A percentile compares a stretch with the other conserved stretches of the same genome.
These are phyloP conservation scores for Cylindrotheca closterium DNA, from an alignment of 108 stramenopile species.

Conservation along the genomic window DNA sequence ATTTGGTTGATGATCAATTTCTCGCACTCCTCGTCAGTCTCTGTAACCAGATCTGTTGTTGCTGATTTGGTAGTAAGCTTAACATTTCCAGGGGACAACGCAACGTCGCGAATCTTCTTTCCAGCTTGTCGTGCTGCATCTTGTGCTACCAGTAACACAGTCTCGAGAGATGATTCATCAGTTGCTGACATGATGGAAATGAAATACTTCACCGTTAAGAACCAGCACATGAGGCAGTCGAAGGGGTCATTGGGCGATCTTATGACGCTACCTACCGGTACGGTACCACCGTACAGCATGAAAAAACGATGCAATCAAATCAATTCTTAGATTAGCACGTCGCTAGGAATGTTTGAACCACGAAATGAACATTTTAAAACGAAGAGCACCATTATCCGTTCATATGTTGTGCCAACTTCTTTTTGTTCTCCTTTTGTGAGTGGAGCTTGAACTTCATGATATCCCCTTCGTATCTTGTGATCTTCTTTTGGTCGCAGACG, in stretches of 20 bases:
- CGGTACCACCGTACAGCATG: too few species aligned
- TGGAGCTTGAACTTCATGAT: constrained; percentile 95
- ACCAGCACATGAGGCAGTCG: too few species aligned
- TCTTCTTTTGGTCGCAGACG: constrained; percentile 91
- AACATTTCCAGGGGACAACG: not conserved
- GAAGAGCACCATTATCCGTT: too few species aligned
- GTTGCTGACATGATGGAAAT: too few species aligned
- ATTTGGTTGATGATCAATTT: constrained; percentile 36
- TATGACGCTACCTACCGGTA: too few species aligned
- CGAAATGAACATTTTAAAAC: too few species aligned
- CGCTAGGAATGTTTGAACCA: too few species aligned
- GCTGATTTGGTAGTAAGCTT: constrained; percentile 4
- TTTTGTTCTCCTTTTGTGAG: constrained; percentile 80
- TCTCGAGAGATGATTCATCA: not conserved
- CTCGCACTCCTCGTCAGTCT: constrained; percentile 35
- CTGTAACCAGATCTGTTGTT: constrained; percentile 25
- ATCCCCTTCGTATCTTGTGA: constrained; percentile 86
- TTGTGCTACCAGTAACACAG: constrained; percentile 12
- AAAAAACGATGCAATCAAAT: too few species aligned
- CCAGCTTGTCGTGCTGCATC: constrained; percentile 22
- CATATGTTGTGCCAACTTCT: constrained; percentile 88
- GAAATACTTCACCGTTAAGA: too few species aligned
- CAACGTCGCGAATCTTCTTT: constrained; percentile 2
- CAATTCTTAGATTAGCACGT: too few species aligned
- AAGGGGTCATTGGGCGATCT: too few species aligned